phyloP scores from a whole-genome alignment of 2,329 filamentous ascomycete genomes.

The Aspergillus clavatus region DNA sequence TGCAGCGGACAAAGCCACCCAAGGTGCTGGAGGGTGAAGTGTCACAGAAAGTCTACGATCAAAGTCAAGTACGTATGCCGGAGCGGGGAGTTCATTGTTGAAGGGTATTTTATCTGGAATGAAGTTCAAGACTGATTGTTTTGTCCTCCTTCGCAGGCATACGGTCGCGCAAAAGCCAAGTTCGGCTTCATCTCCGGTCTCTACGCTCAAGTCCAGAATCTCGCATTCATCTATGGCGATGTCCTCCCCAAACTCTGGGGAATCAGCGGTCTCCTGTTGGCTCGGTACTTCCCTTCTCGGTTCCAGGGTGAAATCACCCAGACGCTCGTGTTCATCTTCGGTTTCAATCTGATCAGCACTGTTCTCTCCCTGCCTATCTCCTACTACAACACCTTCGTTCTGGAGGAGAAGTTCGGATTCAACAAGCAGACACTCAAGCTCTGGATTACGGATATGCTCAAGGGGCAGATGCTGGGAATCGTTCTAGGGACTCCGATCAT shows the following conservation, averaged over 20 bases:
- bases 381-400: constrained; percentile 90
- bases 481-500: constrained; percentile 82
- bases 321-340: constrained; percentile 85
- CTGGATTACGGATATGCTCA: constrained; percentile 86
- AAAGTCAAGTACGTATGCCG: constrained; percentile 62
- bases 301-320: constrained; percentile 92
- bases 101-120: not conserved
- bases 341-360: constrained; percentile 78
- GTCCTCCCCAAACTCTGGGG: constrained; percentile 87
- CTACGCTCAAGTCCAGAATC: constrained; percentile 81
- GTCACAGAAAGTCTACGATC: constrained; percentile 84
- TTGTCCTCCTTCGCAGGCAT: constrained; percentile 54
- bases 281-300: constrained; percentile 66
- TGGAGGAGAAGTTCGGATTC: constrained; percentile 97
- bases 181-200: constrained; percentile 77
- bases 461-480: constrained; percentile 77
- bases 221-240: constrained; percentile 85
- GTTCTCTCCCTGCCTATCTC: constrained; percentile 72
- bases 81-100: not conserved
- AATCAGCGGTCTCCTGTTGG: constrained; percentile 68
- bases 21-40: constrained; percentile 86
- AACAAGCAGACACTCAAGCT: constrained; percentile 93
- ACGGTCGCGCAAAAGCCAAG: constrained; percentile 91
- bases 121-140: not conserved
- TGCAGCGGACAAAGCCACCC: constrained; percentile 74